Conservation (phyloP, 2,329 filamentous ascomycete species). For the Emericellopsis atlantica region DNA sequence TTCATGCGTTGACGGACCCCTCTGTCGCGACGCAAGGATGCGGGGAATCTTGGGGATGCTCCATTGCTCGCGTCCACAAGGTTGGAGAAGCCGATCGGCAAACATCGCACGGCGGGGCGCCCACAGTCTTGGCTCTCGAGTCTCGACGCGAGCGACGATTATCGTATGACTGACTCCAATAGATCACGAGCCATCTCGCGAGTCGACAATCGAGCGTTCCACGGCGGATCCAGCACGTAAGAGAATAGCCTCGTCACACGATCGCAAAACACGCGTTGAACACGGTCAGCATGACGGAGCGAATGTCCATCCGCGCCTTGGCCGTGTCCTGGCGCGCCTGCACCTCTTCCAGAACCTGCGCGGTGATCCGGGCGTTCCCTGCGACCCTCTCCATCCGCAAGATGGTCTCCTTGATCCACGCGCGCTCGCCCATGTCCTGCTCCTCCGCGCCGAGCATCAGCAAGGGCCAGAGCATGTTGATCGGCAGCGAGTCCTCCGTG, state of each 20-base stretch:
- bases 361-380: slow-evolving; percentile 28
- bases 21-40: too few relatives aligned
- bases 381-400: slow-evolving; percentile 31
- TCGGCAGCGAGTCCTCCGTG: slow-evolving; percentile 31
- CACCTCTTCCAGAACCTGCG: slow-evolving; percentile 30
- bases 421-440: slow-evolving; percentile 30
- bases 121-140: too few relatives aligned
- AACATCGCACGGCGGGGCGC: too few relatives aligned
- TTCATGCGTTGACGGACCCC: too few relatives aligned
- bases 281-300: slow-evolving; percentile 31
- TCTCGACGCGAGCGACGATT: too few relatives aligned
- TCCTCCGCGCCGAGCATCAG: slow-evolving; percentile 44
- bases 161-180: too few relatives aligned
- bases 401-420: slow-evolving; percentile 38
- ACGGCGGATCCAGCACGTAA: too few relatives aligned
- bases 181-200: too few relatives aligned
- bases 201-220: too few relatives aligned
- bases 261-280: slow-evolving; percentile 42
- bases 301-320: slow-evolving; percentile 27
- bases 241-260: slow-evolving; percentile 17
- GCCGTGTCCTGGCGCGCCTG: slow-evolving; percentile 27
- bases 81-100: too few relatives aligned
- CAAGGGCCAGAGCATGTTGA: slow-evolving; percentile 44
- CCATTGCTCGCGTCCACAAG: too few relatives aligned
- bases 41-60: too few relatives aligned